These are phyloP conservation scores for Hyaloperonospora brassicae DNA, from an alignment of 352 stramenopile genomes.

Conservation along the genomic window DNA sequence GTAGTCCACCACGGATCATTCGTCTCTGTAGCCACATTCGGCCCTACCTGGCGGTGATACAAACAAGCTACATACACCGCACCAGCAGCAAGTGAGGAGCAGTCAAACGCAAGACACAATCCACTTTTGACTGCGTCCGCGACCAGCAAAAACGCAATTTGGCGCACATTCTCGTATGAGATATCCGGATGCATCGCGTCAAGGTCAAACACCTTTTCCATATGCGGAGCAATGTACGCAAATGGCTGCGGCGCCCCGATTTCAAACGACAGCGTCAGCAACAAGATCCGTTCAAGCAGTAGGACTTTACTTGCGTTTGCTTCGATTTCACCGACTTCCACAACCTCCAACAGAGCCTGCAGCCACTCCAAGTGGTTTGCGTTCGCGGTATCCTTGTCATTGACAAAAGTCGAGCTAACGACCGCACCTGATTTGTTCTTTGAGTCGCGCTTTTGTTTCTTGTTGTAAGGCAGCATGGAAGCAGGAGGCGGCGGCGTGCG, in stretches of 20 bases:
- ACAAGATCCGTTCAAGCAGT: conserved; percentile 57
- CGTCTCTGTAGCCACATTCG: conserved; percentile 53
- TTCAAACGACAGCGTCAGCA: conserved; percentile 73
- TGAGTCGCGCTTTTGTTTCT: conserved; percentile 25
- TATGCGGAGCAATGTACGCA: conserved; percentile 41
- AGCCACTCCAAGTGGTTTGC: conserved; percentile 60
- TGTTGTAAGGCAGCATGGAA: conserved; percentile 3
- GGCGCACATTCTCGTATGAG: conserved; percentile 37
- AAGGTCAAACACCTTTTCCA: conserved; percentile 50
- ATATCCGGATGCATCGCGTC: conserved; percentile 50
- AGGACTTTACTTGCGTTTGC: conserved; percentile 51
- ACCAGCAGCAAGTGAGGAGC: conserved; percentile 41
- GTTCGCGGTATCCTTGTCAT: conserved; percentile 48
- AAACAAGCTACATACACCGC: conserved; percentile 68
- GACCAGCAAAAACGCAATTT: conserved; percentile 46
- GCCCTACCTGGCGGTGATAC: conserved; percentile 42
- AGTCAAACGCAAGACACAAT: conserved; percentile 46
- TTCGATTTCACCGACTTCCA: conserved; percentile 65
- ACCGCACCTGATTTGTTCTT: conserved; percentile 27
- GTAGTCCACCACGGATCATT: conserved; percentile 70
- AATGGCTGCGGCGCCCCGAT: conserved; percentile 61
- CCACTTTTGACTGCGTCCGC: conserved; percentile 52
- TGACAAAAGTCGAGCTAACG: conserved; percentile 38
- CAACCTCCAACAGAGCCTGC: conserved; percentile 44
- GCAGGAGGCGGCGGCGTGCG: conserved; percentile 15